Evolutionary conservation across 352 stramenopile species (phyloP).

Genomic region (Phytophthora pisi): DNA sequence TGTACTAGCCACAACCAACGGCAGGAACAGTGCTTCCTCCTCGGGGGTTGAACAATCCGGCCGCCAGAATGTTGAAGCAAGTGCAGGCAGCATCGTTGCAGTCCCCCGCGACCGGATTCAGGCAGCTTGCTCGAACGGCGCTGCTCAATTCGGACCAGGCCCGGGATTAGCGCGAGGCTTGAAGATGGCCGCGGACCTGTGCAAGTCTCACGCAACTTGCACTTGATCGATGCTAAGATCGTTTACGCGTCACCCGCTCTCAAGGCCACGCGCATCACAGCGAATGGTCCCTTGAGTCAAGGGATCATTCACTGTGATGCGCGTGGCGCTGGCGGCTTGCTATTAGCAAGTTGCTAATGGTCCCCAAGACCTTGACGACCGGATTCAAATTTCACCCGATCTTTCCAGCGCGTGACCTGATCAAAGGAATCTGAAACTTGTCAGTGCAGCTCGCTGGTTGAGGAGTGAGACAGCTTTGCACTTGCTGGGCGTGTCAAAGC

Average conservation of each 20-base stretch:
- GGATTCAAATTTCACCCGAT: not conserved
- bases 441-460: too few species aligned
- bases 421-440: not conserved
- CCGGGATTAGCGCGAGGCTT: not conserved
- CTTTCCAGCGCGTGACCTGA: not conserved
- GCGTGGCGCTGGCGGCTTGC: not conserved
- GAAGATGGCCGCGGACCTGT: not conserved
- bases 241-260: too few species aligned
- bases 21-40: too few species aligned
- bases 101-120: not conserved
- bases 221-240: too few species aligned
- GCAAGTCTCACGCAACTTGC: not conserved
- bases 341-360: not conserved
- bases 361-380: not conserved
- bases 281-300: not conserved
- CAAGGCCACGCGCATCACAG: too few species aligned
- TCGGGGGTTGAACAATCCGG: too few species aligned
- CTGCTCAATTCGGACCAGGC: not conserved
- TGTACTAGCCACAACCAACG: too few species aligned
- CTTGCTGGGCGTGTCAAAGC: not conserved
- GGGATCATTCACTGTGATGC: slow-evolving; percentile 3
- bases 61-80: too few species aligned
- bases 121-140: not conserved
- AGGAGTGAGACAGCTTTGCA: too few species aligned
- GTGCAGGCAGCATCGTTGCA: not conserved